Conservation (phyloP, 2,329 filamentous ascomycete species). For the Microdochium bolleyi region DNA sequence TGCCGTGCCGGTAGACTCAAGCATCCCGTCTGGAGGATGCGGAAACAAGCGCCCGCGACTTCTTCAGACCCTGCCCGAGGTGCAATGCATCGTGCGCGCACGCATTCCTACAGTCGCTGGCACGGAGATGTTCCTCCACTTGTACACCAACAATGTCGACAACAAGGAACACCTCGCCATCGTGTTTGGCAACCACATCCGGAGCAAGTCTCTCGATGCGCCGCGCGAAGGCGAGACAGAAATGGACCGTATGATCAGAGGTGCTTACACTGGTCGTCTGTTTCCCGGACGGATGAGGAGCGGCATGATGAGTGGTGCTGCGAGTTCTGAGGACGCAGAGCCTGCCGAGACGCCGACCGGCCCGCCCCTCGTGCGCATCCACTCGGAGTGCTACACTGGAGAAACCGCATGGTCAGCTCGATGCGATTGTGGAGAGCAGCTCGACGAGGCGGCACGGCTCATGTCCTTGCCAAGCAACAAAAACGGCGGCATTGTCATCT, state of each 20-base stretch:
- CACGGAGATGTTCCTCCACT: conserved; percentile 92
- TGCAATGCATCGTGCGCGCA: conserved; percentile 90
- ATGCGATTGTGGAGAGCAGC: conserved; percentile 95
- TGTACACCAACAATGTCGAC: conserved; percentile 89
- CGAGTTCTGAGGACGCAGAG: conserved; percentile 4
- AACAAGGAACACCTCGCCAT: conserved; percentile 96
- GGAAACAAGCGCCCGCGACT: conserved; percentile 61
- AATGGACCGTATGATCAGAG: conserved; percentile 85
- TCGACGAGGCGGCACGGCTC: conserved; percentile 89
- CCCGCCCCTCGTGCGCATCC: conserved; percentile 81
- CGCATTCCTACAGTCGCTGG: conserved; percentile 88
- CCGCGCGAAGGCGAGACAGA: conserved; percentile 71
- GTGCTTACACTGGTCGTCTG: conserved; percentile 82
- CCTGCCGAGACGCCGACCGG: conserved; percentile 8
- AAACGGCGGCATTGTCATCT: conserved; percentile 84
- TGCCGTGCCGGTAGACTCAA: conserved; percentile 53
- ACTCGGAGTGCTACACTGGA: conserved; percentile 97
- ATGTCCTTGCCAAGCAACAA: conserved; percentile 66
- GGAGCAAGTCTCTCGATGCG: conserved; percentile 64
- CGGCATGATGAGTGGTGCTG: conserved; percentile 39
- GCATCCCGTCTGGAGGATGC: conserved; percentile 48
- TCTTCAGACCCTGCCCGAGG: conserved; percentile 67
- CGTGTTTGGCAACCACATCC: conserved; percentile 84
- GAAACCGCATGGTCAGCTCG: conserved; percentile 97
- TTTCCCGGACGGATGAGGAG: conserved; percentile 79